Base-by-base conservation (phyloP, 768 basidiomycete species). In the Tylopilus sp. region DNA sequence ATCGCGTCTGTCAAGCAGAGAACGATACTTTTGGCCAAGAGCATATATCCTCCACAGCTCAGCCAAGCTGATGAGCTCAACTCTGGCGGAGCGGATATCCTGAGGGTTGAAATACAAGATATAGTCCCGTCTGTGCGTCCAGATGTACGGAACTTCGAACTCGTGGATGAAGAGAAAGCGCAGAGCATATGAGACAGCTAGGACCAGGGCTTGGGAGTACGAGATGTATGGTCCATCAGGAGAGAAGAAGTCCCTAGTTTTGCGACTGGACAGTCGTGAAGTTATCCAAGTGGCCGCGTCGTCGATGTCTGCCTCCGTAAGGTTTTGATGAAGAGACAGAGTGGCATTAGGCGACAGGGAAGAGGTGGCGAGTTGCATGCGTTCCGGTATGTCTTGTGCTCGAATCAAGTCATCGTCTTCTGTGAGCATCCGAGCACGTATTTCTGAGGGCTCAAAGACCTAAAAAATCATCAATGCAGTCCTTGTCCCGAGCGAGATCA, bases 401-500 rank as follows among this genome's bases (percentile, higher is more conserved):
- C 95, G 86, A 55, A 99, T 95, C 41, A 91, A 74, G 61, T 95
- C 91, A 68, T 99, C 97, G 51, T 91, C 92, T 57, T 94, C 92
- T 3, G 93, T 95, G 25, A 98, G 75, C 75, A 91, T 77, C 36
- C 90, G 81, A 53, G 85, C 86, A 46, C 83, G 83, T 64, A 99
- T 98, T 73, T 98, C 94, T 11, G 95, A 89, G 1, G 97, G 97
- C 65, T 99, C 97, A 59, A 98, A 99, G 54, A 98, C 92, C 94
- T 98, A 60, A 12, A 44, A 56, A 49, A 44, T 39, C 17, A 49
- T 50, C 48, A 50, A 48, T 42, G 51, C 50, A 44, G 31, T 44
- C 36, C 41, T 31, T 43, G 30, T 17, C 8, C 13, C 33, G 28
- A 57, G 45, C 2, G 6, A 12, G 31, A 52, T 15, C 15, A 61